Conservation (phyloP, 2,329 filamentous ascomycete genomes). For the Diaporthe aspalathi region DNA sequence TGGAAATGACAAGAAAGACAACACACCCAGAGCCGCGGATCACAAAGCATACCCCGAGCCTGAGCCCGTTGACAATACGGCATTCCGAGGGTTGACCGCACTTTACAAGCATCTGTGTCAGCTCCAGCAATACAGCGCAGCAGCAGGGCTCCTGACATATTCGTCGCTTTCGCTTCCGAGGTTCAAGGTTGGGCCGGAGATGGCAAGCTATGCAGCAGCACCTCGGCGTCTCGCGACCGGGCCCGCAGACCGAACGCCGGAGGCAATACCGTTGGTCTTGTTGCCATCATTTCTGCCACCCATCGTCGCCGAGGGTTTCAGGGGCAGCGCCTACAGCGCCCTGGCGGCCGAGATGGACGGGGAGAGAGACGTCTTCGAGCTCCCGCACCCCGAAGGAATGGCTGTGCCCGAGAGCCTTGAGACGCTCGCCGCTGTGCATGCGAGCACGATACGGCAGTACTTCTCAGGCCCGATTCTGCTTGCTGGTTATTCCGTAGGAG, state of each 20-base stretch:
- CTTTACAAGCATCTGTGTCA: slow-evolving; percentile 2
- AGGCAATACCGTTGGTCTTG: neutral
- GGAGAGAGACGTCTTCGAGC: slow-evolving; percentile 4
- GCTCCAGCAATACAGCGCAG: slow-evolving; percentile 2
- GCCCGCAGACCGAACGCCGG: neutral
- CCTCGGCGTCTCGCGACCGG: neutral
- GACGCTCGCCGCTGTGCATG: neutral
- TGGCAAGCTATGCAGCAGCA: neutral
- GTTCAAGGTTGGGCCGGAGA: neutral
- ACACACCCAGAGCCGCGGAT: fast-evolving
- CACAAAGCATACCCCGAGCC: fast-evolving
- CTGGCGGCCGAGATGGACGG: neutral
- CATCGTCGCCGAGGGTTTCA: neutral
- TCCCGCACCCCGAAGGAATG: neutral
- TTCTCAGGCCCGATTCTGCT: neutral
- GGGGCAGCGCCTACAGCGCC: neutral
- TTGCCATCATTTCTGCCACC: neutral
- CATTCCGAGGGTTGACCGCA: neutral
- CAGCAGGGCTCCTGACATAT: neutral
- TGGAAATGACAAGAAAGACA: no score
- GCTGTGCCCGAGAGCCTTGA: slow-evolving; percentile 5
- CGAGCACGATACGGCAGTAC: neutral
- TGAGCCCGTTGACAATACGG: neutral
- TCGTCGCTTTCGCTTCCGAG: neutral
- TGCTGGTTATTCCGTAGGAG: neutral